Evolutionary conservation across 352 stramenopile genomes (phyloP).

Genomic region (Globisporangium recalcitrans): DNA sequence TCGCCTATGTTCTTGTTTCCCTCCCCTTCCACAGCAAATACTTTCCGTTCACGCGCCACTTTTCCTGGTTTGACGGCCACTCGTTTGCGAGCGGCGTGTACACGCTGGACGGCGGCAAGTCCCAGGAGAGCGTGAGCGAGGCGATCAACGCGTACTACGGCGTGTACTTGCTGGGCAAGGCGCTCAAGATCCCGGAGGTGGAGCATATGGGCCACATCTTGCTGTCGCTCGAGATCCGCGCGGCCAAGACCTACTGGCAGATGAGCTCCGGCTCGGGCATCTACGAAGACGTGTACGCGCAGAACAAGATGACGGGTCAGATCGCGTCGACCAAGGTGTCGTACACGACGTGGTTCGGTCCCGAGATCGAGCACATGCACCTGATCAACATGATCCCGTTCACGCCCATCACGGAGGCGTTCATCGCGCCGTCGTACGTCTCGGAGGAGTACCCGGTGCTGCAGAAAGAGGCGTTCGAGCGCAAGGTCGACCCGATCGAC

Average conservation of each 20-base stretch:
- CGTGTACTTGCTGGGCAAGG: slow-evolving; percentile 90
- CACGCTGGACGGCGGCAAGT: slow-evolving; percentile 92
- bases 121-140: slow-evolving; percentile 95
- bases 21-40: slow-evolving; percentile 34
- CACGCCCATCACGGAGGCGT: slow-evolving; percentile 77
- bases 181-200: slow-evolving; percentile 59
- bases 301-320: slow-evolving; percentile 85
- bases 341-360: slow-evolving; percentile 87
- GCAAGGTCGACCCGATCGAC: slow-evolving; percentile 52
- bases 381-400: slow-evolving; percentile 92
- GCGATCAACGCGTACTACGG: slow-evolving; percentile 97
- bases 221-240: slow-evolving; percentile 91
- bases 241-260: slow-evolving; percentile 95
- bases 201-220: slow-evolving; percentile 89
- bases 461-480: slow-evolving; percentile 63
- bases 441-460: slow-evolving; percentile 77
- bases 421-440: slow-evolving; percentile 66
- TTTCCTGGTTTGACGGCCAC: slow-evolving; percentile 96
- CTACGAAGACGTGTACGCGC: slow-evolving; percentile 65
- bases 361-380: slow-evolving; percentile 83
- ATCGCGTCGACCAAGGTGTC: slow-evolving; percentile 73
- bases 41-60: slow-evolving; percentile 92
- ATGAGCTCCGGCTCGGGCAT: slow-evolving; percentile 67
- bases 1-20: slow-evolving; percentile 4
- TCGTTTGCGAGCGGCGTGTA: slow-evolving; percentile 96